Evolutionary conservation across 148 eudicot genomes (phyloP).

Genomic region (Spergularia marina): DNA sequence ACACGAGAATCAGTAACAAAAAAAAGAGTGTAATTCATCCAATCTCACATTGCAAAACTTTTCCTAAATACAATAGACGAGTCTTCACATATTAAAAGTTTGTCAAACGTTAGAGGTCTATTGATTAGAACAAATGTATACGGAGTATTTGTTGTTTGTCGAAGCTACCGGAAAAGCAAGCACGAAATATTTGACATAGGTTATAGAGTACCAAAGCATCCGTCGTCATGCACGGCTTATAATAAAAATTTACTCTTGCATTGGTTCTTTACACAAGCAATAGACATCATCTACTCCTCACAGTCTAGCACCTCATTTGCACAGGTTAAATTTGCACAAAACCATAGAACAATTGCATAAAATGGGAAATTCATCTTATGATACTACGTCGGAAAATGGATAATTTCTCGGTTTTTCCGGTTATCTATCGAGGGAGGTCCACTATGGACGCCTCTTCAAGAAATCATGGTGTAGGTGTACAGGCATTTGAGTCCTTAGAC

Average conservation of each 20-base stretch:
- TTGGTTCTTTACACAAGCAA: background rate
- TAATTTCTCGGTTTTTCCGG: background rate
- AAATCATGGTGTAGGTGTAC: conserved; percentile 47
- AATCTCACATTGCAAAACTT: too few relatives aligned
- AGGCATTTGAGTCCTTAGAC: conserved; percentile 65
- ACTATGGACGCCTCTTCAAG: background rate
- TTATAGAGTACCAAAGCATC: too few relatives aligned
- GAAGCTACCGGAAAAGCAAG: too few relatives aligned
- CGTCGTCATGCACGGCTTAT: background rate
- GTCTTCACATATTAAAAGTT: too few relatives aligned
- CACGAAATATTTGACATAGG: too few relatives aligned
- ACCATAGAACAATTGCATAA: background rate
- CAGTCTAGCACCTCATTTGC: background rate
- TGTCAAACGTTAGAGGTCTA: too few relatives aligned
- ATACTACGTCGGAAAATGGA: background rate
- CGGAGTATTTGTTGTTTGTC: too few relatives aligned
- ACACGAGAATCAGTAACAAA: too few relatives aligned
- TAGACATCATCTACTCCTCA: background rate
- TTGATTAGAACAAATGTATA: too few relatives aligned
- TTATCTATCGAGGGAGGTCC: background rate
- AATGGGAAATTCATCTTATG: conserved; percentile 10
- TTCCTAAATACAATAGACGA: too few relatives aligned
- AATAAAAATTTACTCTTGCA: background rate
- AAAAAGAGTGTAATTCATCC: too few relatives aligned
- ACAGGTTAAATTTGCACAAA: background rate